These are phyloP conservation scores for Hammondia hammondi DNA, from an alignment of 169 alveolate species.

Conservation along the genomic window DNA sequence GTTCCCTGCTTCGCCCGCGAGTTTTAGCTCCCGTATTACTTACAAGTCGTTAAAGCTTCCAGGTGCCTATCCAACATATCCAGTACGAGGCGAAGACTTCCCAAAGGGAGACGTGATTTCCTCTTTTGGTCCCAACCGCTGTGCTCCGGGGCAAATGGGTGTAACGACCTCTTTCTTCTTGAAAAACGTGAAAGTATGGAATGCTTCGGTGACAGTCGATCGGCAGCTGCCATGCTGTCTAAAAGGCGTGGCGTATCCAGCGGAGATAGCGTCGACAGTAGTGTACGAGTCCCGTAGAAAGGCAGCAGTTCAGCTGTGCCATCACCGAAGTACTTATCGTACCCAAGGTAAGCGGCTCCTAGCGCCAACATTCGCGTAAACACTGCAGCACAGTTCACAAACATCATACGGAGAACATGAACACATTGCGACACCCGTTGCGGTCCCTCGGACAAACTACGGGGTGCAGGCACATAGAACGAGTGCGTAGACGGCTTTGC, in stretches of 20 bases:
- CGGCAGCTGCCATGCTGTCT: slow-evolving; percentile 22
- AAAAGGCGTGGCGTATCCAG: neutral
- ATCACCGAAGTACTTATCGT: slow-evolving; percentile 33
- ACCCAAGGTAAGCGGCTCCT: slow-evolving; percentile 21
- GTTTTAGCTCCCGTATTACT: neutral
- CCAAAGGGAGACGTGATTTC: neutral
- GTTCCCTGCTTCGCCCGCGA: too few species aligned
- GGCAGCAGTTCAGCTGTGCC: neutral
- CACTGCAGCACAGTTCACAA: neutral
- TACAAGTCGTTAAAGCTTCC: slow-evolving; percentile 22
- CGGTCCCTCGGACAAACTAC: too few species aligned
- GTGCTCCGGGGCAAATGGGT: neutral
- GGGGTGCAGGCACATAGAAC: too few species aligned
- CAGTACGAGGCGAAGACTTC: slow-evolving; percentile 5
- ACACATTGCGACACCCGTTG: too few species aligned
- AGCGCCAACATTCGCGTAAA: neutral
- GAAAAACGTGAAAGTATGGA: neutral
- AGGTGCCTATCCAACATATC: neutral
- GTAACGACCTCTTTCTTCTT: neutral
- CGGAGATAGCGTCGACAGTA: slow-evolving; percentile 17
- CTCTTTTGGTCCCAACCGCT: slow-evolving; percentile 9
- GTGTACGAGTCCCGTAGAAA: slow-evolving; percentile 7
- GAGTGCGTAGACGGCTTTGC: too few species aligned
- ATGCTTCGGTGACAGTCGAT: neutral
- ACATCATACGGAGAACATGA: too few species aligned